Base-by-base conservation (phyloP, 352 stramenopile species). In the Phytophthora boehmeriae region DNA sequence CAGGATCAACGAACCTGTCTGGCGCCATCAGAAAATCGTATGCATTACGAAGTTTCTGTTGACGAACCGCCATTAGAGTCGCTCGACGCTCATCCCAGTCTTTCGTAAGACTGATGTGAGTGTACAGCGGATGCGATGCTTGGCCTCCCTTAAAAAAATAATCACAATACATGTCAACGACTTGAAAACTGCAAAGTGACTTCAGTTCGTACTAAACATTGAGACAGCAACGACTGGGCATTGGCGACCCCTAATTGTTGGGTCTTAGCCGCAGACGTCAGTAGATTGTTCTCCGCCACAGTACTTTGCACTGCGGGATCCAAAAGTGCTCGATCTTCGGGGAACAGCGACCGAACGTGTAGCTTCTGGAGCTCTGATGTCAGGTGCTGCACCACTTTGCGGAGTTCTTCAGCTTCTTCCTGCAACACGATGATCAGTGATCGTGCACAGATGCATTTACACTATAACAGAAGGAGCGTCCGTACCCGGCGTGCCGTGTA, bases 191-290 rank as follows among this genome's bases (percentile, higher is more conserved):
- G 25, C 6, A 30, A 30, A 30, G 25, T 30, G 25, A 3, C 6
- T 30, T 30, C 6, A 30, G 25, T 30, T 35, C 46, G 14, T 48
- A 72, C 58, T 14, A 72, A 13, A 44, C 66, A 73, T 27, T 71
- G 56, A 1, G 54, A 36, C 25, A 79, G 39, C 36, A 82, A 62
- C 14, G 69, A 82, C 32, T 76, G 73, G 14, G 62, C 61, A 5
- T 19, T 61, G 6, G 73, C 69, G 9, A 77, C 46, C 39, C 60
- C 54, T n/a, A 82, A 63, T 51, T 77, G 73, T 54, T 82, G 66
- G 1, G 44, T 52, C 27, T 71, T 63, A 36, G 71, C 68, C 19
- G 69, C 59, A 2, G 66, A 65, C 13, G 44, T 64, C 39, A 82
- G 5, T 2, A 67, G 48, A 8, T 49, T 38, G 42, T 81, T 76